phyloP scores from a whole-genome alignment of 2,329 filamentous ascomycete species.

The Cucurbitaria berberidis region DNA sequence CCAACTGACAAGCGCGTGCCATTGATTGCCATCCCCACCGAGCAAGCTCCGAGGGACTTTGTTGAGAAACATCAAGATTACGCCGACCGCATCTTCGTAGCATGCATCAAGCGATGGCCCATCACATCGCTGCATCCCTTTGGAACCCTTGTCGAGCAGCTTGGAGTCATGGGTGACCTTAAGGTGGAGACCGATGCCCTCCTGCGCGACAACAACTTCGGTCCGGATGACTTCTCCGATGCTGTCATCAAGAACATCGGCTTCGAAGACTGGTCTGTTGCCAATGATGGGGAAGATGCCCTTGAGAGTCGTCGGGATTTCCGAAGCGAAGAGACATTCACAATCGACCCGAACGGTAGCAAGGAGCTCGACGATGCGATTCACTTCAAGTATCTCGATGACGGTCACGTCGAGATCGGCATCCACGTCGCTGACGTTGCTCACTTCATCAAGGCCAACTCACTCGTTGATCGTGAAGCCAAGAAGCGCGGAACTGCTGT shows the following conservation, averaged over 20 bases:
- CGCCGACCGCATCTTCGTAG: slow-evolving; percentile 96
- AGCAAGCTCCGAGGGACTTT: slow-evolving; percentile 96
- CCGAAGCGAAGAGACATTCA: slow-evolving; percentile 86
- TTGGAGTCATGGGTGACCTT: slow-evolving; percentile 95
- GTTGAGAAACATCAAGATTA: slow-evolving; percentile 99
- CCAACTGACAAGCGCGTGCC: slow-evolving; percentile 98
- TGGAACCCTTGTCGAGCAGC: slow-evolving; percentile 93
- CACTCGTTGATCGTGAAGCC: slow-evolving; percentile 92
- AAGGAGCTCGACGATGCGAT: slow-evolving; percentile 91
- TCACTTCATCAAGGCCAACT: slow-evolving; percentile 96
- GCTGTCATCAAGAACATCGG: slow-evolving; percentile 92
- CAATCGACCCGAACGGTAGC: slow-evolving; percentile 86
- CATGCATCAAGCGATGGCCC: slow-evolving; percentile 99
- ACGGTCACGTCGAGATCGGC: slow-evolving; percentile 91
- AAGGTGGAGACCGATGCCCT: slow-evolving; percentile 98
- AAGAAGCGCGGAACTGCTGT: slow-evolving; percentile 98
- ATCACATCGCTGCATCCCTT: slow-evolving; percentile 99
- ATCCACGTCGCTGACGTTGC: slow-evolving; percentile 94
- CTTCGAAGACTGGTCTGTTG: slow-evolving; percentile 87
- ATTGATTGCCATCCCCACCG: slow-evolving; percentile 95
- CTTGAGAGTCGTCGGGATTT: slow-evolving; percentile 84
- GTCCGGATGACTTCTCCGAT: slow-evolving; percentile 95
- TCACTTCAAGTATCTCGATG: slow-evolving; percentile 82
- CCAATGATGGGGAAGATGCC: slow-evolving; percentile 78
- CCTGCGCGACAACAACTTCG: slow-evolving; percentile 97